Conservation (phyloP, 345 rosid species). For the Eucalyptus paniculata region DNA sequence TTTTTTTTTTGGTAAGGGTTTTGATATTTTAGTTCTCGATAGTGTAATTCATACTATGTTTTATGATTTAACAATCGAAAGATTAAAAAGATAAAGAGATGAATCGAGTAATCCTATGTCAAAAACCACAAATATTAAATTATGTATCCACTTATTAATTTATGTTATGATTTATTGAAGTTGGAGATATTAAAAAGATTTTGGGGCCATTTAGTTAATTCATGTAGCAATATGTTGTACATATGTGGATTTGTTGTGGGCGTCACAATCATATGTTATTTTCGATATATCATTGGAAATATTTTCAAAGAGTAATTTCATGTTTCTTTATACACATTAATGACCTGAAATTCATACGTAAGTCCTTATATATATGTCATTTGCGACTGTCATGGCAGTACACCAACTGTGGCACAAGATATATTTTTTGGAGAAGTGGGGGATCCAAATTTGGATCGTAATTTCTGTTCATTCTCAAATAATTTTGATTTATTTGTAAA, state of each 20-base stretch:
- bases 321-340: neutral
- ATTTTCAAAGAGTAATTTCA: neutral
- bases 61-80: neutral
- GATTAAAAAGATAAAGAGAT: neutral
- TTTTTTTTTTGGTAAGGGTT: no score
- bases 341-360: neutral
- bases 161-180: no score
- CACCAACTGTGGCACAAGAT: no score
- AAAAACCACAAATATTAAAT: neutral
- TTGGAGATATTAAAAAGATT: neutral
- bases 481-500: no score
- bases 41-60: neutral
- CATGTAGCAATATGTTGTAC: neutral
- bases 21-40: neutral
- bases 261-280: neutral
- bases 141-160: neutral
- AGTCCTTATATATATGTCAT: neutral
- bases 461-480: no score
- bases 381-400: no score
- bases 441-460: no score
- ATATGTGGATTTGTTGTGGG: neutral
- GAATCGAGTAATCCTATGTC: neutral
- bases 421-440: no score
- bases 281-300: no score
- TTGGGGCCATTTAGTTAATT: neutral